These are phyloP conservation scores for Vaccinium vitisidaea DNA, from an alignment of 148 eudicot genomes.

Conservation along the genomic window DNA sequence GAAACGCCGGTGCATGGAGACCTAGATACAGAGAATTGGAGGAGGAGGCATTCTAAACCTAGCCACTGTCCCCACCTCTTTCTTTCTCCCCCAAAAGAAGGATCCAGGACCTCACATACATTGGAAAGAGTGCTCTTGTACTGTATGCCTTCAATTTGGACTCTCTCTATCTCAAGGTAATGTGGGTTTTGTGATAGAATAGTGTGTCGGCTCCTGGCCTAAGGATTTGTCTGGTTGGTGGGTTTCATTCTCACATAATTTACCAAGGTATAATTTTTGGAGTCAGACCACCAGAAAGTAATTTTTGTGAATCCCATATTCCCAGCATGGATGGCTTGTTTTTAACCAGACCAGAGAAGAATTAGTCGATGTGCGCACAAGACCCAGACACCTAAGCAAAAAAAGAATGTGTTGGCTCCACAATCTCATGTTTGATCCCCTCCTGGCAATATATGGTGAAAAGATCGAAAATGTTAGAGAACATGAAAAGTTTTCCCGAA, in stretches of 20 bases:
- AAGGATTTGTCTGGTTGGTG: too few relatives aligned
- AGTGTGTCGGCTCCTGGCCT: neutral
- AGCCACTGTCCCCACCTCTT: neutral
- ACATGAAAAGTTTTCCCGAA: neutral
- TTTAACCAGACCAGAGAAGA: too few relatives aligned
- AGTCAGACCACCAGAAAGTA: too few relatives aligned
- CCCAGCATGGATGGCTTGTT: too few relatives aligned
- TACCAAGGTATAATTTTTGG: too few relatives aligned
- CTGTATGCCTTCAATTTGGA: conserved; percentile 11
- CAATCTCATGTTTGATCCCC: neutral
- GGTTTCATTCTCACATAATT: too few relatives aligned
- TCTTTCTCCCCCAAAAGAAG: conserved; percentile 9
- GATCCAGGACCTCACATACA: conserved; percentile 24
- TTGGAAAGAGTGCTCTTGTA: conserved; percentile 50
- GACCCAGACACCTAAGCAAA: too few relatives aligned
- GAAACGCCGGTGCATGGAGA: neutral
- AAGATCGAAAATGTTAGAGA: too few relatives aligned
- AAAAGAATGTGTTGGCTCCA: neutral
- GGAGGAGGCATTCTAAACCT: neutral
- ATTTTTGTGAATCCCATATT: too few relatives aligned
- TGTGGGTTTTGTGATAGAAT: neutral
- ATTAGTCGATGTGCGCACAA: too few relatives aligned
- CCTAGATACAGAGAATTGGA: neutral
- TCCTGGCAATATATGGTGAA: neutral
- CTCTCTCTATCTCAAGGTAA: neutral